Percentiles rank a stretch among this genome's conserved stretches.
Evolutionary conservation across 2,329 filamentous ascomycete genomes (phyloP).

Genomic region (Lomentospora prolificans): DNA sequence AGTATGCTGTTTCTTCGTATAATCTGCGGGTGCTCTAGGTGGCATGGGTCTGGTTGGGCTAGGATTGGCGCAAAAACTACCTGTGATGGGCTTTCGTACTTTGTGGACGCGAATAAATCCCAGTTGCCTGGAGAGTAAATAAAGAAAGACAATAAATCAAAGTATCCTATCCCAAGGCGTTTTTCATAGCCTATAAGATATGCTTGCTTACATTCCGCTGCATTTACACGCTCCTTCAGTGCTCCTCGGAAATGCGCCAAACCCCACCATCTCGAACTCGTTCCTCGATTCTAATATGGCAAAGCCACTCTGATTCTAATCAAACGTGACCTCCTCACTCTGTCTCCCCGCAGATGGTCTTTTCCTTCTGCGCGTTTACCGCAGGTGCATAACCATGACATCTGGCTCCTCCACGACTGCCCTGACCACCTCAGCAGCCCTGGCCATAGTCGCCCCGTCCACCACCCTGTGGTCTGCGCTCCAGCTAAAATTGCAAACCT

Average conservation of each 20-base stretch:
- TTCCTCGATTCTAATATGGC: background rate
- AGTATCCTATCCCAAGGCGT: background rate
- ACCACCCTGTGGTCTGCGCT: conserved; percentile 90
- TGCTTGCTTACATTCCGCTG: background rate
- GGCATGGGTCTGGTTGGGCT: too few species aligned
- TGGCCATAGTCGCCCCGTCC: conserved; percentile 88
- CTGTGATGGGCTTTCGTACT: too few species aligned
- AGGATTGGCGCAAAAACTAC: too few species aligned
- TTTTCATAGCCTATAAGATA: background rate
- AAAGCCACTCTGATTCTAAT: too few species aligned
- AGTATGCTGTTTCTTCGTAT: background rate
- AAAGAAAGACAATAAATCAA: background rate
- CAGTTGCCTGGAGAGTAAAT: background rate
- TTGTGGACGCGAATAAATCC: background rate
- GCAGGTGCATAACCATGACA: conserved; percentile 73
- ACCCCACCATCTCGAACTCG: background rate
- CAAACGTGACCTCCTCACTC: background rate
- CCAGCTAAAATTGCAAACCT: conserved; percentile 90
- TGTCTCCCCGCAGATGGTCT: background rate
- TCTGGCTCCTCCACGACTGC: conserved; percentile 75
- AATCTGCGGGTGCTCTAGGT: too few species aligned
- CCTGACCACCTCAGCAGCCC: conserved; percentile 75
- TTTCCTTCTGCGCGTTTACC: conserved; percentile 31
- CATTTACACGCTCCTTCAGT: background rate
- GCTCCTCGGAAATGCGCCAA: background rate